phyloP scores from a whole-genome alignment of 2,329 filamentous ascomycete genomes.

The Botrytis galanthina region DNA sequence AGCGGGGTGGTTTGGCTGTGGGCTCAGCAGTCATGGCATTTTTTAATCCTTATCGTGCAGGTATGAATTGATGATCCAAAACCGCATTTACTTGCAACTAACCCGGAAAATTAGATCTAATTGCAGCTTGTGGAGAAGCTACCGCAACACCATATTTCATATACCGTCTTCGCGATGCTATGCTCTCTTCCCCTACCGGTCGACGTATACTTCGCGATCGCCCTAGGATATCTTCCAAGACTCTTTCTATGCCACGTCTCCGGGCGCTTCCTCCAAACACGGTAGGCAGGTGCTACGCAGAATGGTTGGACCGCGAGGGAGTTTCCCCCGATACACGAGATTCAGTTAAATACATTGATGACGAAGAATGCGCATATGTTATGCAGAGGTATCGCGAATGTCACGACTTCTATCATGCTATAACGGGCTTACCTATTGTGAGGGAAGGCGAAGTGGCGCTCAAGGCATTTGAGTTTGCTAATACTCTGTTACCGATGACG shows the following conservation, averaged over 20 bases:
- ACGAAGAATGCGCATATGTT: conserved; percentile 94
- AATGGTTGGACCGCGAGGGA: conserved; percentile 91
- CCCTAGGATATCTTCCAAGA: conserved; percentile 78
- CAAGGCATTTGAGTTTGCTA: conserved; percentile 96
- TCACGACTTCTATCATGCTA: conserved; percentile 95
- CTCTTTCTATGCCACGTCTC: conserved; percentile 63
- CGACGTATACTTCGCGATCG: conserved; percentile 87
- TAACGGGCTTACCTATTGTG: conserved; percentile 86
- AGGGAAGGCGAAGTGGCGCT: conserved; percentile 97
- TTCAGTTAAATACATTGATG: conserved; percentile 83
- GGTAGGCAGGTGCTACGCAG: conserved; percentile 78
- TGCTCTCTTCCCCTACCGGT: conserved; percentile 81
- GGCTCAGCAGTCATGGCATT: conserved; percentile 63
- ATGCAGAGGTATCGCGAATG: conserved; percentile 98
- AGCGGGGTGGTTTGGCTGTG: conserved; percentile 69
- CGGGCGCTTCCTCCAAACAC: conserved; percentile 69
- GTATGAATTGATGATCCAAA: conserved; percentile 44
- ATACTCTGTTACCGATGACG: conserved; percentile 93
- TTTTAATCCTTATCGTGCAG: conserved; percentile 75
- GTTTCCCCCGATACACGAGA: conserved; percentile 88
- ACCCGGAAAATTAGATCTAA: conserved; percentile 64
- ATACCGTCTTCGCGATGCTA: conserved; percentile 82
- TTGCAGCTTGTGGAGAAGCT: conserved; percentile 89
- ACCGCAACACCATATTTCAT: conserved; percentile 96
- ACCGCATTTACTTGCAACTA: conserved; percentile 4